Conservation (phyloP, 169 alveolate genomes). For the Amoebophrya sp. region DNA sequence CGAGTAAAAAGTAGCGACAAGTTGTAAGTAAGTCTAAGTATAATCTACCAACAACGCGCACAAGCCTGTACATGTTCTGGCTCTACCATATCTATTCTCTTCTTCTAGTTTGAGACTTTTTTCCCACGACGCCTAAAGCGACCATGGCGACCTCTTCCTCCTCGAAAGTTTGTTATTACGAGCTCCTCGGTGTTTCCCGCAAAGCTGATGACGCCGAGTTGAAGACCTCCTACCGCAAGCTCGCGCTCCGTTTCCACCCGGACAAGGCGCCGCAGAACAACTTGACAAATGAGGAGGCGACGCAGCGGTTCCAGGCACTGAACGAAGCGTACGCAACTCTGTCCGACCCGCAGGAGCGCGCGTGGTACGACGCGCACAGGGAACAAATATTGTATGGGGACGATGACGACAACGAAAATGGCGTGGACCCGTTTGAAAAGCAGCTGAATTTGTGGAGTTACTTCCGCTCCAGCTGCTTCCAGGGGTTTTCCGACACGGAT, state of each 20-base stretch:
- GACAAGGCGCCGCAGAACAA: not conserved
- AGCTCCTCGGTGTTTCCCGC: not conserved
- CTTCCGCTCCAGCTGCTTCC: not conserved
- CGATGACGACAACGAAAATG: not conserved
- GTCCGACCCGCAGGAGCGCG: slow-evolving; percentile 21
- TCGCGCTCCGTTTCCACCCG: not conserved
- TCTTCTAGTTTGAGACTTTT: no score
- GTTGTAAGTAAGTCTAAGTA: no score
- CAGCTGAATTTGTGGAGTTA: not conserved
- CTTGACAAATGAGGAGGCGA: not conserved
- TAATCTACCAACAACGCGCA: no score
- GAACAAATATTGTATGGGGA: not conserved
- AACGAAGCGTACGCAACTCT: not conserved
- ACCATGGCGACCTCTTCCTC: no score
- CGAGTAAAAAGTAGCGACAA: no score
- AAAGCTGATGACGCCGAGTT: not conserved
- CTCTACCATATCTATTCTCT: no score
- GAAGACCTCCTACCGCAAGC: not conserved
- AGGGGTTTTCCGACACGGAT: not conserved
- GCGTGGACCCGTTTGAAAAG: not conserved
- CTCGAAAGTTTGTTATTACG: not conserved
- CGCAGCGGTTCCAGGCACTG: not conserved
- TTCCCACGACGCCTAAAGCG: no score
- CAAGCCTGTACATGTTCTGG: no score
- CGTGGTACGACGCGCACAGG: slow-evolving; percentile 30